These are phyloP conservation scores for Diplotaxis tenuifolia DNA, from an alignment of 345 rosid species.

Conservation along the genomic window DNA sequence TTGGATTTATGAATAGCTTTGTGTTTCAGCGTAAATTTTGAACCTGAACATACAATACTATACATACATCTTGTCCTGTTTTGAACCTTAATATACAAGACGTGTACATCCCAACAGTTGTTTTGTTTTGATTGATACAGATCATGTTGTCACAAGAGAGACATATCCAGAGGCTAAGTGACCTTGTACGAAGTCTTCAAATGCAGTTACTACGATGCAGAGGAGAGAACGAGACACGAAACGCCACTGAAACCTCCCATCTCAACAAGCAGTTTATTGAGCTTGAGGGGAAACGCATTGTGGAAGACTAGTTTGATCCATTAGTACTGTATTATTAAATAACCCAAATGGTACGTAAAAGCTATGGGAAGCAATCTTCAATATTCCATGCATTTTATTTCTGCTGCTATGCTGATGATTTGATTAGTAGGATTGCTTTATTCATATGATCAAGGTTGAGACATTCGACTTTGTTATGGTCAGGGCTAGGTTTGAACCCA, in stretches of 20 bases:
- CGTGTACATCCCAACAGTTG: neutral
- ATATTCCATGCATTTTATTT: constrained; percentile 13
- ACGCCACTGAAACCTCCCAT: constrained; percentile 35
- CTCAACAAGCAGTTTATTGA: constrained; percentile 52
- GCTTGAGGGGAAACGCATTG: constrained; percentile 50
- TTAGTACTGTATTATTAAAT: neutral
- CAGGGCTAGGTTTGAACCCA: too few species aligned
- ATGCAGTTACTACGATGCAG: constrained; percentile 57
- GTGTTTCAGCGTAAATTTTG: neutral
- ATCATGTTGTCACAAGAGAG: constrained; percentile 84
- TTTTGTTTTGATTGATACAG: constrained; percentile 41
- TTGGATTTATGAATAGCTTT: neutral
- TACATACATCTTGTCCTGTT: neutral
- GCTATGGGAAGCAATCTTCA: neutral
- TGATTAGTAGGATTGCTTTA: neutral
- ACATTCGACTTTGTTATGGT: too few species aligned
- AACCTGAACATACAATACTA: neutral
- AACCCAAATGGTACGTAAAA: constrained; percentile 22
- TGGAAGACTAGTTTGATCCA: constrained; percentile 49
- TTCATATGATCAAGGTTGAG: constrained; percentile 3
- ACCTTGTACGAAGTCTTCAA: constrained; percentile 64
- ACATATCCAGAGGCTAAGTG: constrained; percentile 69
- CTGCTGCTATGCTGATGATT: neutral
- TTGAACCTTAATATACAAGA: neutral
- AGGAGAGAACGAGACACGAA: constrained; percentile 42